A percentile compares a stretch with the other conserved stretches of the same genome.
These are phyloP conservation scores for Echinosophora koreensis DNA, from an alignment of 306 rosid species.

Conservation along the genomic window DNA sequence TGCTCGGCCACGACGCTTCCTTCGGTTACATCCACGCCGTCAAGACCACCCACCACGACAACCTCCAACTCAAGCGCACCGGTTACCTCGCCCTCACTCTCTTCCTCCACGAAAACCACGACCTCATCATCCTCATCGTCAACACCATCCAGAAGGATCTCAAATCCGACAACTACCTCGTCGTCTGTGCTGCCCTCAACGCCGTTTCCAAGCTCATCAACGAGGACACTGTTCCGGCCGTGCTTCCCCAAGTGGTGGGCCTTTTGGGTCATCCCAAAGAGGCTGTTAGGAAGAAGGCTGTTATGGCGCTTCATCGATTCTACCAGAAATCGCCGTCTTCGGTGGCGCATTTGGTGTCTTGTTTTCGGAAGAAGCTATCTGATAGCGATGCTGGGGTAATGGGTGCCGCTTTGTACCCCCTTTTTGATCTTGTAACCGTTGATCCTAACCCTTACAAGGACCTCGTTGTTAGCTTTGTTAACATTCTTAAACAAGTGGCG, in stretches of 20 bases:
- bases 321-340: slow-evolving; percentile 80
- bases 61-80: slow-evolving; percentile 76
- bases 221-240: slow-evolving; percentile 95
- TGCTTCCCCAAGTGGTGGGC: slow-evolving; percentile 85
- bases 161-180: slow-evolving; percentile 81
- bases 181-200: slow-evolving; percentile 88
- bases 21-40: slow-evolving; percentile 97
- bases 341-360: slow-evolving; percentile 73
- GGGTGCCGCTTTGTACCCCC: slow-evolving; percentile 90
- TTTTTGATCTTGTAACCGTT: slow-evolving; percentile 66
- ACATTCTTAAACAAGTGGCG: slow-evolving; percentile 87
- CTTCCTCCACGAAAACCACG: slow-evolving; percentile 83
- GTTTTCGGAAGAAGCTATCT: slow-evolving; percentile 80
- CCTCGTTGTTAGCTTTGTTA: slow-evolving; percentile 83
- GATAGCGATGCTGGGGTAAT: slow-evolving; percentile 96
- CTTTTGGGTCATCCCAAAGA: slow-evolving; percentile 77
- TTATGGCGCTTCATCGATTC: slow-evolving; percentile 95
- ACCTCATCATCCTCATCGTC: slow-evolving; percentile 90
- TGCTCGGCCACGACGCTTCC: slow-evolving; percentile 95
- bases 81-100: slow-evolving; percentile 94
- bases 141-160: slow-evolving; percentile 97
- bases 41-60: slow-evolving; percentile 90
- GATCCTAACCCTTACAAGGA: slow-evolving; percentile 80
- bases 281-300: slow-evolving; percentile 86
- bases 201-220: slow-evolving; percentile 87